Conservation (phyloP, 2,329 filamentous ascomycete genomes). For the Fusarium sp. region DNA sequence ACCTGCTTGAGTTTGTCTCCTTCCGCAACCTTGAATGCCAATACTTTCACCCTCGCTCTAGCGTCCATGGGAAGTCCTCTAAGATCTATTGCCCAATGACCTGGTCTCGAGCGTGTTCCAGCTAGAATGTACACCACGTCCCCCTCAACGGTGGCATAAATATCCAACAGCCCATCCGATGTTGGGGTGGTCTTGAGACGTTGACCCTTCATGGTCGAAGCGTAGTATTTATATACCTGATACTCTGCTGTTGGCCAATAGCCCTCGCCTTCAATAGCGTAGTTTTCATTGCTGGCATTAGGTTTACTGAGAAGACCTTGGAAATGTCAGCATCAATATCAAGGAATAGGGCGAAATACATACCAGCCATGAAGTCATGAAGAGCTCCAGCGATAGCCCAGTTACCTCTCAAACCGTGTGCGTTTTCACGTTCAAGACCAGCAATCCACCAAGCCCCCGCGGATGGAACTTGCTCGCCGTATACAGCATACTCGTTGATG, state of each 20-base stretch:
- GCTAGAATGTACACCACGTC: neutral
- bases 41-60: neutral
- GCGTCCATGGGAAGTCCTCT: rapidly evolving
- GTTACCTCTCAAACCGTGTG: conserved; percentile 57
- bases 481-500: conserved; percentile 61
- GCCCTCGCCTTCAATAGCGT: conserved; percentile 4
- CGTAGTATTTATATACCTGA: conserved; percentile 36
- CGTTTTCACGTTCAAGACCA: conserved; percentile 58
- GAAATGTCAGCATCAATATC: rapidly evolving
- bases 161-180: neutral
- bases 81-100: conserved; percentile 2
- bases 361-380: conserved; percentile 56
- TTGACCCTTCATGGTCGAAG: conserved; percentile 5
- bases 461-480: conserved; percentile 55
- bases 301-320: conserved; percentile 21
- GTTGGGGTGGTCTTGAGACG: conserved; percentile 11
- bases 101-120: conserved; percentile 7
- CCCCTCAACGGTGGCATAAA: conserved; percentile 7
- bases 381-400: conserved; percentile 55
- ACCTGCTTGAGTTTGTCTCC: neutral
- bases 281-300: neutral
- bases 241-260: conserved; percentile 29
- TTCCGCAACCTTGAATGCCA: neutral
- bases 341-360: rapidly evolving
- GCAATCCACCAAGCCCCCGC: conserved; percentile 58